Evolutionary conservation across 2,329 filamentous ascomycete species (phyloP).

Genomic region (Verticillium zaregamsianum): DNA sequence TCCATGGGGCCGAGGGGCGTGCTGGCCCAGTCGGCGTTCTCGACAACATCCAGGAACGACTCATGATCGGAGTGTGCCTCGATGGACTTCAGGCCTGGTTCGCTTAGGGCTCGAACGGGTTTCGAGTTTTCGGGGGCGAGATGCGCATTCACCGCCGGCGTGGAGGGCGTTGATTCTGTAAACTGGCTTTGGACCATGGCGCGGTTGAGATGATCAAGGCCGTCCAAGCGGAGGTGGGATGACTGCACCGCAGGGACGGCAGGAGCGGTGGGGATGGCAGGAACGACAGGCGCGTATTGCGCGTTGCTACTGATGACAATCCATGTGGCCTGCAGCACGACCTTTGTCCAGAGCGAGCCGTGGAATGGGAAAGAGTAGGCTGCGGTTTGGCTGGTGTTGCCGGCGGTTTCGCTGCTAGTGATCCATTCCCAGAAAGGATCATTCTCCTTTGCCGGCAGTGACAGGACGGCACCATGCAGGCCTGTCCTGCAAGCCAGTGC

Average conservation of each 20-base stretch:
- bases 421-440: slow-evolving; percentile 36
- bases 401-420: slow-evolving; percentile 13
- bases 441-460: slow-evolving; percentile 21
- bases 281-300: slow-evolving; percentile 8
- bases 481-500: slow-evolving; percentile 23
- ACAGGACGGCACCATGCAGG: slow-evolving; percentile 25
- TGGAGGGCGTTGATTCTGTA: not conserved
- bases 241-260: slow-evolving; percentile 2
- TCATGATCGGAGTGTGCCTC: slow-evolving; percentile 30
- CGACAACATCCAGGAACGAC: slow-evolving; percentile 33
- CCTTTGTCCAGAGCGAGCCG: slow-evolving; percentile 31
- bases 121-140: slow-evolving; percentile 2
- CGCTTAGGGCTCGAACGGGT: slow-evolving; percentile 12
- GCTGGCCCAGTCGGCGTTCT: slow-evolving; percentile 40
- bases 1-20: slow-evolving; percentile 43
- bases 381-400: not conserved
- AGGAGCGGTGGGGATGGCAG: not conserved
- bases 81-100: slow-evolving; percentile 26
- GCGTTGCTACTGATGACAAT: slow-evolving; percentile 35
- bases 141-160: not conserved
- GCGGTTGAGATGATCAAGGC: not conserved
- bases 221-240: not conserved
- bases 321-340: slow-evolving; percentile 28
- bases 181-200: not conserved
- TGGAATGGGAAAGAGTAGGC: slow-evolving; percentile 25